Evolutionary conservation across 1,284 basidiomycete genomes (phyloP).

Genomic region (Pseudozyma flocculosa): DNA sequence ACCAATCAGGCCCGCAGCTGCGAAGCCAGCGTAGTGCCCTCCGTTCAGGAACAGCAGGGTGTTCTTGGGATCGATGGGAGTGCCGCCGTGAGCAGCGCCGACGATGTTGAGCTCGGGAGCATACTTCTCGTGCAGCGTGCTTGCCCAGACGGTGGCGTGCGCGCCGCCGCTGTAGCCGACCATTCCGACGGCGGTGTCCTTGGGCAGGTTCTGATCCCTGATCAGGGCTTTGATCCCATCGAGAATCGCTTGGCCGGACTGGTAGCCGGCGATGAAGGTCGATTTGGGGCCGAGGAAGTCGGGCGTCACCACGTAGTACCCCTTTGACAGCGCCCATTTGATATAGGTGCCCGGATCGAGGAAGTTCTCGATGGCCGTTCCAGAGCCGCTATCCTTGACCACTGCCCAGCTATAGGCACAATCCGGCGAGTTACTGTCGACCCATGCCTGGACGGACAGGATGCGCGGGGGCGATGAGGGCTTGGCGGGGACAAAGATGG

Average conservation of each 20-base stretch:
- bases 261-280: slow-evolving; percentile 39
- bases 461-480: slow-evolving; percentile 35
- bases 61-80: slow-evolving; percentile 33
- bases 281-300: slow-evolving; percentile 43
- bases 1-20: slow-evolving; percentile 37
- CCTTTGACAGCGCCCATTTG: slow-evolving; percentile 37
- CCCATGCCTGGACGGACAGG: slow-evolving; percentile 33
- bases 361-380: slow-evolving; percentile 14
- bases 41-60: slow-evolving; percentile 33
- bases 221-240: slow-evolving; percentile 40
- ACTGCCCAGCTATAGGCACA: slow-evolving; percentile 41
- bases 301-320: slow-evolving; percentile 48
- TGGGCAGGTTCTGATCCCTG: slow-evolving; percentile 17
- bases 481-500: slow-evolving; percentile 37
- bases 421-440: slow-evolving; percentile 31
- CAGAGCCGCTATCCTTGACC: slow-evolving; percentile 9
- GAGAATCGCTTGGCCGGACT: slow-evolving; percentile 38
- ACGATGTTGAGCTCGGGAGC: slow-evolving; percentile 46
- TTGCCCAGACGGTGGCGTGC: slow-evolving; percentile 41
- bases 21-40: slow-evolving; percentile 41
- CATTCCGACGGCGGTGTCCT: slow-evolving; percentile 20
- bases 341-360: slow-evolving; percentile 28
- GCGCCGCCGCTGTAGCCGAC: slow-evolving; percentile 48
- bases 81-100: slow-evolving; percentile 47
- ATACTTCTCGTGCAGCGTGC: slow-evolving; percentile 20